Conservation (phyloP, 495 filamentous ascomycete species). For the Penicillium lagena region DNA sequence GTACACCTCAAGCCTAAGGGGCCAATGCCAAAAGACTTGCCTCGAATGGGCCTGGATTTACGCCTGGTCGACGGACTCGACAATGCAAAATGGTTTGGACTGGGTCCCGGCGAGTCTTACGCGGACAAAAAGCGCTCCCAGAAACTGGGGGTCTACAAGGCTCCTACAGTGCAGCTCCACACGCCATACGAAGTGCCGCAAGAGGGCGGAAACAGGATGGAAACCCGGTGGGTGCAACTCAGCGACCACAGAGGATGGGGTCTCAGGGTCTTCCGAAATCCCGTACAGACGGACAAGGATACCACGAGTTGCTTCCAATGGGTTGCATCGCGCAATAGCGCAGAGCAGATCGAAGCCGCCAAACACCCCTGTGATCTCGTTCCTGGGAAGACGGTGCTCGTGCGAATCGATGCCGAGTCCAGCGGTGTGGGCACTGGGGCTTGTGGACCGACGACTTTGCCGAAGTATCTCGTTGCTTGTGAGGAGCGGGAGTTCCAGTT, state of each 20-base stretch:
- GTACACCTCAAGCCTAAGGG: conserved; percentile 32
- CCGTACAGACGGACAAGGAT: conserved; percentile 1
- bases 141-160: conserved; percentile 42
- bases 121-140: conserved; percentile 54
- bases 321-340: conserved; percentile 44
- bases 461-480: conserved; percentile 36
- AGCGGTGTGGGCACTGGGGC: conserved; percentile 54
- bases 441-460: conserved; percentile 52
- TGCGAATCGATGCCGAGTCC: conserved; percentile 52
- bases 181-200: conserved; percentile 58
- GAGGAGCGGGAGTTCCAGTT: too few relatives aligned
- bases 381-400: conserved; percentile 42
- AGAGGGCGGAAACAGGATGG: conserved; percentile 56
- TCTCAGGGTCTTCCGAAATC: conserved; percentile 22
- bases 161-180: conserved; percentile 38
- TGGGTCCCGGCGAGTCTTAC: conserved; percentile 59
- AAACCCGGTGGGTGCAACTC: conserved; percentile 51
- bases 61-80: conserved; percentile 30
- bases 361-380: conserved; percentile 57
- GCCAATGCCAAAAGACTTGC: conserved; percentile 45
- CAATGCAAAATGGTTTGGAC: conserved; percentile 49
- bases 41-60: conserved; percentile 51
- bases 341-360: conserved; percentile 46
- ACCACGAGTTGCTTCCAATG: conserved; percentile 32
- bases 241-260: conserved; percentile 25